Base-by-base conservation (phyloP, 78 protist genomes). In the Dictyostelium intermedium region DNA sequence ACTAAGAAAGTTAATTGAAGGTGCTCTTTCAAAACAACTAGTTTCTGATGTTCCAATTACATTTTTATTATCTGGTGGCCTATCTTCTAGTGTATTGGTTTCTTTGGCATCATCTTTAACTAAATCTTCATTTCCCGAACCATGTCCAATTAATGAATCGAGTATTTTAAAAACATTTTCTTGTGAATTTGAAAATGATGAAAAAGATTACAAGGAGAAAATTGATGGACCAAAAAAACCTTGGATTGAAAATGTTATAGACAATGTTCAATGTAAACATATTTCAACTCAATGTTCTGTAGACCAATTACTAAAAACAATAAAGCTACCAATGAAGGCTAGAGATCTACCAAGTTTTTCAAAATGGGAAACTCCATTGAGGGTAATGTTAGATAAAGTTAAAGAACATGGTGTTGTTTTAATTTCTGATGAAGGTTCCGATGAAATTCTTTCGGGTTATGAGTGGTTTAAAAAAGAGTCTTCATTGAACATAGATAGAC, bases 391-490 rank as follows among this genome's bases (percentile, higher is more conserved):
- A 30, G 56, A 96, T 10, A 81, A 83, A 43, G 97, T 97, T 84
- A 98, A 97, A 74, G 97, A 96, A 18, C 50, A 81, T 70, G 98
- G 98, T 35, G 97, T 94, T 13, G 96, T 96, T 73, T 89, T 96
- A 97, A 98, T 98, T 35, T 84, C 96, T 3, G 99, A 98, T 30
- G 99, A 98, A 70, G 99, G 99, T 0, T 60, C 96, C 34, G 97
- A 97, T 84, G 98, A 97, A 80, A 41, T 96, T n/a, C 78, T 95
- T 11, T 97, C 97, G 0, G 96, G 86, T 14, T 83, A 78, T 79
- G 79, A 72, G 30, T 72, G 79, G 79, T 72, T 72, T 20, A 34
- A 32, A 32, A 30, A 34, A 34, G 2, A 30, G 18, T 5, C 7
- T 3, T 0, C 43, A 13, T 34, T 34, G 18, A 34, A 72, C 16